Evolutionary conservation across 768 basidiomycete genomes (phyloP).

Genomic region (Peribolospora baueri): DNA sequence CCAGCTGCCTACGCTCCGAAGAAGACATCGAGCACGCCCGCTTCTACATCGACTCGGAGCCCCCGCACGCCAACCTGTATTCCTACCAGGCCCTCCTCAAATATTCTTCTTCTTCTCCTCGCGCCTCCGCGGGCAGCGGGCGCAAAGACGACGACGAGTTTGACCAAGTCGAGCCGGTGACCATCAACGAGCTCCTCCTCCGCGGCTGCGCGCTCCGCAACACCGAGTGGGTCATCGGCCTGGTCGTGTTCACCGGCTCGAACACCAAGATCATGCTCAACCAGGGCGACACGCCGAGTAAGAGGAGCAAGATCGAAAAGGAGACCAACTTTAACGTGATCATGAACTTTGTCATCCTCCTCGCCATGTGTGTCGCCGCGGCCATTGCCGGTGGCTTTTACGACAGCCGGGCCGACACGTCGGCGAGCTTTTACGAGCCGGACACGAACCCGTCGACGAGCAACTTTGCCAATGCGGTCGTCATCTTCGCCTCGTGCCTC

Average conservation of each 20-base stretch:
- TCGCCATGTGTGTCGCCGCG: conserved; percentile 48
- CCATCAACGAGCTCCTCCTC: conserved; percentile 77
- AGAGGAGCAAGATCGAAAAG: conserved; percentile 87
- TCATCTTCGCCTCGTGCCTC: conserved; percentile 76
- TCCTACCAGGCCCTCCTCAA: conserved; percentile 63
- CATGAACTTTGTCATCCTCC: conserved; percentile 64
- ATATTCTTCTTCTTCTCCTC: conserved; percentile 21
- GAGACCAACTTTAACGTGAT: conserved; percentile 97
- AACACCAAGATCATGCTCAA: conserved; percentile 65
- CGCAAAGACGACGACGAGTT: conserved; percentile 22
- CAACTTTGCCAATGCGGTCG: conserved; percentile 43
- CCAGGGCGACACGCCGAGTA: conserved; percentile 81
- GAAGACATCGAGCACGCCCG: conserved; percentile 70
- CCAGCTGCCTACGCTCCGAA: conserved; percentile 48
- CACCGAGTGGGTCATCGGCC: conserved; percentile 71
- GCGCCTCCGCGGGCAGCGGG: neutral
- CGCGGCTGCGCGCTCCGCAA: conserved; percentile 77
- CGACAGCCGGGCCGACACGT: conserved; percentile 36
- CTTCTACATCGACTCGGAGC: conserved; percentile 77
- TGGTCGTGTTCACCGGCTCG: conserved; percentile 80
- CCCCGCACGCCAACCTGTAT: conserved; percentile 82
- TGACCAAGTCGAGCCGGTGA: conserved; percentile 24
- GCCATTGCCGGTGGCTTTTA: conserved; percentile 53
- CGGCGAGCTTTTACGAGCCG: conserved; percentile 45
- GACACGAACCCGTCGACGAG: conserved; percentile 39